Evolutionary conservation across 192 early-diverging fungal species (phyloP), one percentile per base, ranked within the genome.

Genomic region (Entomortierella chlamydospora): DNA sequence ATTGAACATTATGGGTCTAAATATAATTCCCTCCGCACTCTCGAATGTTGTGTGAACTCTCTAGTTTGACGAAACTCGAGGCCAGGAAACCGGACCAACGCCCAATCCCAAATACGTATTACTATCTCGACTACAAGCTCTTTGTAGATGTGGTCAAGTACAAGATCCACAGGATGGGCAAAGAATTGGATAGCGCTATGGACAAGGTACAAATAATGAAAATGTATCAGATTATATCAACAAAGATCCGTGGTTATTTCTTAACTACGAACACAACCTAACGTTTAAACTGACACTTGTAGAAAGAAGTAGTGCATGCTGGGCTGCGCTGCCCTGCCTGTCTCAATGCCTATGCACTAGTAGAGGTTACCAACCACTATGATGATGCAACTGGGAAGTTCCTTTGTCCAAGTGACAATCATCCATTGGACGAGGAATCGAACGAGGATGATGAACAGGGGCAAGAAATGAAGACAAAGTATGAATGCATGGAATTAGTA

Each of bases 131-230:
- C 83, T 97, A 96, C 84, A 94, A 93, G 72, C 86, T 91, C n/a
- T 95, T 97, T 83, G 93, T 98, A 0, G 92, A 97, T 66, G 95
- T 95, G 9, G 91, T 97, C 53, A 97, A 96, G 70, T 97, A 89
- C 89, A 91, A 93, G 69, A 95, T 98, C 76, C 94, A 90, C 86
- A 91, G 90, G 81, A 93, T 98, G 83, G 88, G 90, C 39, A 85
- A 81, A 17, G 74, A 83, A 29, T 87, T 93, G 34, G 70, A 84
- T 13, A 81, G 84, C 23, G 83, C 83, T 43, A 85, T 92, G 82
- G 73, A 87, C 31, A 90, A 82, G 53, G 86, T 87, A 77, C 5
- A 25, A 33, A 1, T 50, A 22, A 39, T 10, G 47, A 12, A 15
- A 22, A 49, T n/a, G 13, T 2, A 29, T 33, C 4, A 58, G 2